Percentiles rank a stretch among this genome's conserved stretches.
Evolutionary conservation across 345 rosid genomes (phyloP).

Genomic region (Barbarea vulgaris): DNA sequence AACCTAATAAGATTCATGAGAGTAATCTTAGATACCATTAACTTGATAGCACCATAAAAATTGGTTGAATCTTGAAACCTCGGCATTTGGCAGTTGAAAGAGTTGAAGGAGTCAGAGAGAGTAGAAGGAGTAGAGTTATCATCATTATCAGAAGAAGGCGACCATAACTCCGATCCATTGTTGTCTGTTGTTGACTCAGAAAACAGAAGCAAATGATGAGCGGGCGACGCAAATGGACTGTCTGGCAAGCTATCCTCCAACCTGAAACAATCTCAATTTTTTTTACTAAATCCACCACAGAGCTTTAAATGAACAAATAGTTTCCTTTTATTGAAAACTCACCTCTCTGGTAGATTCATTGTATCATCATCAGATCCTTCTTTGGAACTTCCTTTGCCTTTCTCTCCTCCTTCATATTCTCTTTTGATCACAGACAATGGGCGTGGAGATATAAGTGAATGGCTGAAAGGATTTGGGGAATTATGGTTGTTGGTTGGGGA

Average conservation of each 20-base stretch:
- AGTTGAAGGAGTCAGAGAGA: conserved; percentile 46
- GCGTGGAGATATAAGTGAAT: conserved; percentile 52
- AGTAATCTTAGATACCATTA: conserved; percentile 12
- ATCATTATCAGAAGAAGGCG: conserved; percentile 45
- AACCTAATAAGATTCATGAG: conserved; percentile 25
- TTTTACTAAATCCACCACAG: conserved; percentile 4
- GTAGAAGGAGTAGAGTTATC: conserved; percentile 47
- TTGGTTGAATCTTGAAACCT: conserved; percentile 47
- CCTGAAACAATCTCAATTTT: conserved; percentile 14
- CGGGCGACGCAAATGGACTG: conserved; percentile 39
- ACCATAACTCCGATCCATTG: conserved; percentile 39
- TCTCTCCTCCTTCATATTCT: conserved; percentile 31
- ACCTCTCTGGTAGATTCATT: conserved; percentile 42
- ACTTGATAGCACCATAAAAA: conserved; percentile 1
- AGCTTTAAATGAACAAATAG: background rate
- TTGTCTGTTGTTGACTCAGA: conserved; percentile 34
- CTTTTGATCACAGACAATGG: conserved; percentile 34
- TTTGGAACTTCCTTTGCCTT: conserved; percentile 38
- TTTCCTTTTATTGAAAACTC: background rate
- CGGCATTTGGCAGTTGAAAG: conserved; percentile 78
- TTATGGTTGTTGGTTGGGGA: conserved; percentile 47
- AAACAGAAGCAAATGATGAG: conserved; percentile 44
- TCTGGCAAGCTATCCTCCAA: conserved; percentile 46
- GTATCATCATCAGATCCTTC: conserved; percentile 45
- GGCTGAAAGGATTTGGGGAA: conserved; percentile 59